These are phyloP conservation scores for Boletus sp. DNA, from an alignment of 768 basidiomycete genomes.

Conservation along the genomic window DNA sequence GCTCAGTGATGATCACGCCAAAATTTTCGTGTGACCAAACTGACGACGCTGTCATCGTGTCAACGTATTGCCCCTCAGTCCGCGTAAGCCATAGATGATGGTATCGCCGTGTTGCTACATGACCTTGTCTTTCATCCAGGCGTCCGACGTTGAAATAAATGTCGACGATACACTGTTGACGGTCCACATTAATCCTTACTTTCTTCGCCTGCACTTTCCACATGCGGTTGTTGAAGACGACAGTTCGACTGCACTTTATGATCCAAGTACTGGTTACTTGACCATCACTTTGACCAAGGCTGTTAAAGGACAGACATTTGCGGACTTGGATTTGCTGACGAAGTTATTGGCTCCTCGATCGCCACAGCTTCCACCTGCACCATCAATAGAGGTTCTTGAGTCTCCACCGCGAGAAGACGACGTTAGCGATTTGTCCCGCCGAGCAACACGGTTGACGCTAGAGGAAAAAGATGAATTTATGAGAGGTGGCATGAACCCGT, in stretches of 20 bases:
- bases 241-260: slow-evolving; percentile 66
- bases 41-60: slow-evolving; percentile 49
- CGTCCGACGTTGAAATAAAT: slow-evolving; percentile 77
- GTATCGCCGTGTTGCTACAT: slow-evolving; percentile 6
- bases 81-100: slow-evolving; percentile 45
- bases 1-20: slow-evolving; percentile 68
- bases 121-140: slow-evolving; percentile 43
- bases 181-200: slow-evolving; percentile 82
- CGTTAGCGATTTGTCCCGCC: slow-evolving; percentile 42
- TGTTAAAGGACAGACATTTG: slow-evolving; percentile 61
- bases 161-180: slow-evolving; percentile 70
- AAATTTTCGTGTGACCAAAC: slow-evolving; percentile 71
- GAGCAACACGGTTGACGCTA: slow-evolving; percentile 46
- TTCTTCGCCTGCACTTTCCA: slow-evolving; percentile 75
- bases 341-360: slow-evolving; percentile 72
- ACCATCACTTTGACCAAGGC: slow-evolving; percentile 73
- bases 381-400: slow-evolving; percentile 59
- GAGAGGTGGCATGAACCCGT: slow-evolving; percentile 41
- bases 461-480: slow-evolving; percentile 55
- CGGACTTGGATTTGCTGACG: slow-evolving; percentile 76
- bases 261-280: slow-evolving; percentile 75
- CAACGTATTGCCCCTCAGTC: slow-evolving; percentile 69
- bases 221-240: slow-evolving; percentile 64
- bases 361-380: slow-evolving; percentile 31
- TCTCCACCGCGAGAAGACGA: slow-evolving; percentile 29